Percentiles rank a stretch among this genome's conserved stretches.
Conservation (phyloP, 768 basidiomycete genomes). For the Flagelloscypha sp. region DNA sequence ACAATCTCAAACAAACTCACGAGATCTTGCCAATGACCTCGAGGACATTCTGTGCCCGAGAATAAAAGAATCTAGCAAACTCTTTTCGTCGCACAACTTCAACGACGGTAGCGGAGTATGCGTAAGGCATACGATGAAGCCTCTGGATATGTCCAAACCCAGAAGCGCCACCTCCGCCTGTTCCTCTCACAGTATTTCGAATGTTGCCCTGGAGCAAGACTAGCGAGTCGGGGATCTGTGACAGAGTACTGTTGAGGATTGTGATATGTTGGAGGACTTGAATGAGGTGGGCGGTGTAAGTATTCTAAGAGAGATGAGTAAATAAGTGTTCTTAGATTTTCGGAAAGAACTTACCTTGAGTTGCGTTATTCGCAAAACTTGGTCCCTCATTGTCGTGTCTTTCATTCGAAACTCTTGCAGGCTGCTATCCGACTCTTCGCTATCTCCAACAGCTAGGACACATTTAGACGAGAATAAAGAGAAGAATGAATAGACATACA, state of each 20-base stretch:
- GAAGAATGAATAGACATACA: slow-evolving; percentile 33
- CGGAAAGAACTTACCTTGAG: slow-evolving; percentile 46
- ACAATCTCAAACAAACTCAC: slow-evolving; percentile 34
- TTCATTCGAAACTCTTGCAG: too few species aligned
- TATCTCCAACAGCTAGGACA: too few species aligned
- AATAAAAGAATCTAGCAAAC: slow-evolving; percentile 79
- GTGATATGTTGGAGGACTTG: slow-evolving; percentile 68
- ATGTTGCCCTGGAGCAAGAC: slow-evolving; percentile 63
- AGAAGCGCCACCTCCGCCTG: too few species aligned
- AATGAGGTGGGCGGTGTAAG: slow-evolving; percentile 62
- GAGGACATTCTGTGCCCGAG: slow-evolving; percentile 70
- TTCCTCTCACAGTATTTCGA: slow-evolving; percentile 63
- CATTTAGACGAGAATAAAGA: too few species aligned
- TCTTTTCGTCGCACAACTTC: slow-evolving; percentile 89
- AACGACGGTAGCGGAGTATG: slow-evolving; percentile 84
- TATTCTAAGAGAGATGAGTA: slow-evolving; percentile 43
- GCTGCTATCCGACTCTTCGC: too few species aligned
- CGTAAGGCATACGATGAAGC: slow-evolving; percentile 83
- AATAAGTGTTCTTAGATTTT: slow-evolving; percentile 14
- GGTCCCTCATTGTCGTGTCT: slow-evolving; percentile 53
- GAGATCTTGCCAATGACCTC: slow-evolving; percentile 85
- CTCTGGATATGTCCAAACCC: slow-evolving; percentile 88
- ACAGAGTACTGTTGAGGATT: slow-evolving; percentile 70
- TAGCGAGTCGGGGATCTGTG: slow-evolving; percentile 61
- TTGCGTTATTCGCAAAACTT: slow-evolving; percentile 48